phyloP scores from a whole-genome alignment of 495 filamentous ascomycete species.

The Astrocystis sublimbata region DNA sequence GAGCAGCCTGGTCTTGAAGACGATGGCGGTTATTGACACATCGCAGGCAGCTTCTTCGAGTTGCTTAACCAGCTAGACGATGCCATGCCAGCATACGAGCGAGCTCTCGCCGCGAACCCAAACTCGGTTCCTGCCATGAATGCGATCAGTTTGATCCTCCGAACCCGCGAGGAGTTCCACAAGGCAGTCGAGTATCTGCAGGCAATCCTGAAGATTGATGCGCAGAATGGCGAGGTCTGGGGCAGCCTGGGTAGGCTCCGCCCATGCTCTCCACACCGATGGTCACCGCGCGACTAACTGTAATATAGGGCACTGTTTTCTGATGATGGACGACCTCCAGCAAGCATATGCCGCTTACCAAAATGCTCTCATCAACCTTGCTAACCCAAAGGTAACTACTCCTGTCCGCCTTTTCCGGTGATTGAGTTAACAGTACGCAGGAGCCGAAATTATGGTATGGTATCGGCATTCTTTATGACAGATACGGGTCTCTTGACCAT shows the following conservation, averaged over 20 bases:
- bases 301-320: constrained; percentile 80
- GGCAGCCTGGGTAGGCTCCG: constrained; percentile 77
- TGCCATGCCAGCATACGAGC: constrained; percentile 84
- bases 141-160: constrained; percentile 84
- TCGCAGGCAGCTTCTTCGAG: constrained; percentile 80
- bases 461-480: constrained; percentile 96
- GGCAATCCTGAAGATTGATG: constrained; percentile 86
- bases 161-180: constrained; percentile 89
- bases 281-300: constrained; percentile 18
- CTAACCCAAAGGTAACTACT: constrained; percentile 81
- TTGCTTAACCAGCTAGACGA: constrained; percentile 85
- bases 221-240: constrained; percentile 91
- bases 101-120: constrained; percentile 80
- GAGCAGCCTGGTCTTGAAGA: neutral
- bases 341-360: constrained; percentile 98
- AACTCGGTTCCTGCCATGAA: constrained; percentile 94
- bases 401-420: neutral
- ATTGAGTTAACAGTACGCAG: constrained; percentile 45
- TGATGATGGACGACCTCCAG: constrained; percentile 99
- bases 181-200: constrained; percentile 93
- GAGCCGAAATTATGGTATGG: constrained; percentile 99
- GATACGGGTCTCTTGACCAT: constrained; percentile 95
- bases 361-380: constrained; percentile 87
- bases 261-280: constrained; percentile 11
- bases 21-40: constrained; percentile 28